Base-by-base conservation (phyloP, 768 basidiomycete species). In the Termitomyces sp. region DNA sequence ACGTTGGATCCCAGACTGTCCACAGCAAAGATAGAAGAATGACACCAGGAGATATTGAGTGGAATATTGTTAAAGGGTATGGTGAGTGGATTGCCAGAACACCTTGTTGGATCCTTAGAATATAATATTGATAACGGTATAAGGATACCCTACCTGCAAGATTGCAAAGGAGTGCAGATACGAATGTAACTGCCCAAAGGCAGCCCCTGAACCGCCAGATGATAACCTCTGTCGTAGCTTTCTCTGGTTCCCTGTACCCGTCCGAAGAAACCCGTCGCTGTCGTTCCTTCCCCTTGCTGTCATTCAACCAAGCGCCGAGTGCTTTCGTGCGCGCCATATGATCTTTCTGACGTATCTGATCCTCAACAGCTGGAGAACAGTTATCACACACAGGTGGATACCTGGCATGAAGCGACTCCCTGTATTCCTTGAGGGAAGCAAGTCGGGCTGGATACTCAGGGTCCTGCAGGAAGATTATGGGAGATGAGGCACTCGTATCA, bases 1-100 rank as follows among this genome's bases (percentile, higher is more conserved):
- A 93, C 18, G 88, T 89, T 12, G 91, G 93, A 65, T 96, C 85
- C 94, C 94, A 96, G 1, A 79, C 83, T 0, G 84, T 84, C 87
- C 93, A 95, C 6, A 87, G 63, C 15, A 94, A 64, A 18, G 92
- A 92, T 15, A 82, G 11, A 0, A 85, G 41, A 27, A 75, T 70
- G 18, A 89, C 41, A 3, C 75, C 27, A 2, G 89, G 84, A 48
- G 87, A 70, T 5, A 66, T 57, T 10, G 79, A 78, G 47, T 69
- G 62, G 36, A 72, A 42, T 32, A 66, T 63, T 7, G 60, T 54
- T 11, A 73, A 59, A 11, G 54, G 60, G 33, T 51, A 54, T 27
- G 69, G 67, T 15, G 69, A 67, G 45, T 64, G 61, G 53, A 66
- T 66, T 5, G 66, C 72, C 55, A 71, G 60, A 31, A 66, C 66